Conservation (phyloP, 2,329 filamentous ascomycete genomes). For the Uncinocarpus reesii region DNA sequence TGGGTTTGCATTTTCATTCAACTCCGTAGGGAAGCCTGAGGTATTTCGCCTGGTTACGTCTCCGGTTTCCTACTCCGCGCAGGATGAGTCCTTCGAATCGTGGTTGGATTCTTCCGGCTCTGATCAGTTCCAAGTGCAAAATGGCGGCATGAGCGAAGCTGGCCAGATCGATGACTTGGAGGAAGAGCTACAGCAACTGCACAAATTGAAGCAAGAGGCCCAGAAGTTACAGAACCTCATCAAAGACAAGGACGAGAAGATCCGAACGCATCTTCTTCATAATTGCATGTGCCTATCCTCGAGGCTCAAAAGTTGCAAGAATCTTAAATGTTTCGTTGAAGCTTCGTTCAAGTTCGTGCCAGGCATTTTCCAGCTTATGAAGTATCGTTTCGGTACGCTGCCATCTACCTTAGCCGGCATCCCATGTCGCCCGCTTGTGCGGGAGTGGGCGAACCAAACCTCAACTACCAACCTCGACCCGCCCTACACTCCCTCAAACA, state of each 20-base stretch:
- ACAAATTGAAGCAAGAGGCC: constrained; percentile 22
- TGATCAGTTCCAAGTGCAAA: constrained; percentile 9
- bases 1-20: constrained; percentile 29
- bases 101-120: constrained; percentile 19
- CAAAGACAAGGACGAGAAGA: constrained; percentile 21
- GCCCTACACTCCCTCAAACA: neutral
- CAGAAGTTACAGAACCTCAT: constrained; percentile 22
- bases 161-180: constrained; percentile 16
- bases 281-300: constrained; percentile 22
- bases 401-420: constrained; percentile 17
- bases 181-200: constrained; percentile 21
- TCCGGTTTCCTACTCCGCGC: constrained; percentile 19
- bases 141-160: neutral
- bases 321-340: constrained; percentile 24
- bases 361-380: constrained; percentile 22
- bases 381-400: constrained; percentile 22
- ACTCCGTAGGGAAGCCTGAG: constrained; percentile 21
- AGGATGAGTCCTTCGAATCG: constrained; percentile 17
- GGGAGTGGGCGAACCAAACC: neutral
- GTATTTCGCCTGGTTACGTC: constrained; percentile 23
- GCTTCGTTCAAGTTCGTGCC: constrained; percentile 25
- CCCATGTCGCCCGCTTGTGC: constrained; percentile 11
- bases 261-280: constrained; percentile 23
- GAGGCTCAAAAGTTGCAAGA: constrained; percentile 21
- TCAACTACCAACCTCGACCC: neutral